A percentile compares a stretch with the other conserved stretches of the same genome.
These are phyloP conservation scores for Trichoderma hamatum DNA, from an alignment of 2,329 filamentous ascomycete genomes.

Conservation along the genomic window DNA sequence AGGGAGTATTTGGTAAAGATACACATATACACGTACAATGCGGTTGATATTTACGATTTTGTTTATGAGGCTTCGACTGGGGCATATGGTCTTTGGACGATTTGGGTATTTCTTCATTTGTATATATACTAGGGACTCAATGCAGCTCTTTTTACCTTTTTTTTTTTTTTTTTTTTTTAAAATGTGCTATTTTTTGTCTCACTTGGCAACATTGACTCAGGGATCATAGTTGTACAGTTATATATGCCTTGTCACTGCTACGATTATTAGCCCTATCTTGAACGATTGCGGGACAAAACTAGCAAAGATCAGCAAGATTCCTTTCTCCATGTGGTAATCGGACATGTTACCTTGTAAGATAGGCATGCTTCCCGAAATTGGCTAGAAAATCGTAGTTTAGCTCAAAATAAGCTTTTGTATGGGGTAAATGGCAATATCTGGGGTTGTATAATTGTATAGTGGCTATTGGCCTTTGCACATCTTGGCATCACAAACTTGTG, in stretches of 20 bases:
- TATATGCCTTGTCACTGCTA: background rate
- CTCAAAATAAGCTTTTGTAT: background rate
- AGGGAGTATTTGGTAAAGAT: background rate
- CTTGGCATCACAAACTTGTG: too few relatives aligned
- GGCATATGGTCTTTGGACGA: background rate
- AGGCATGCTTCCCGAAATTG: background rate
- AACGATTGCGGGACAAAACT: background rate
- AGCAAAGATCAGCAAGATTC: background rate
- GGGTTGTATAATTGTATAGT: background rate
- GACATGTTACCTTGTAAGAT: background rate
- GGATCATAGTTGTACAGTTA: too few relatives aligned
- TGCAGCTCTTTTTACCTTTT: background rate
- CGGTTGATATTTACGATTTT: background rate
- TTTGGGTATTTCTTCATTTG: background rate
- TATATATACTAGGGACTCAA: slow-evolving; percentile 6
- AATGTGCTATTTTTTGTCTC: background rate
- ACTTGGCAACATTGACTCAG: background rate
- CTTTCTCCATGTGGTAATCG: background rate
- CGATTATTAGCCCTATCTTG: background rate
- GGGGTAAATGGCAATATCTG: background rate
- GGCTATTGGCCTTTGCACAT: background rate
- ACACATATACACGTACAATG: background rate
- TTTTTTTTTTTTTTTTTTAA: background rate
- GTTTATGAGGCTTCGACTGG: background rate
- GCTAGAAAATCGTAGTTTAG: background rate